phyloP scores from a whole-genome alignment of 768 basidiomycete species.

The Trametes cinnabarina region DNA sequence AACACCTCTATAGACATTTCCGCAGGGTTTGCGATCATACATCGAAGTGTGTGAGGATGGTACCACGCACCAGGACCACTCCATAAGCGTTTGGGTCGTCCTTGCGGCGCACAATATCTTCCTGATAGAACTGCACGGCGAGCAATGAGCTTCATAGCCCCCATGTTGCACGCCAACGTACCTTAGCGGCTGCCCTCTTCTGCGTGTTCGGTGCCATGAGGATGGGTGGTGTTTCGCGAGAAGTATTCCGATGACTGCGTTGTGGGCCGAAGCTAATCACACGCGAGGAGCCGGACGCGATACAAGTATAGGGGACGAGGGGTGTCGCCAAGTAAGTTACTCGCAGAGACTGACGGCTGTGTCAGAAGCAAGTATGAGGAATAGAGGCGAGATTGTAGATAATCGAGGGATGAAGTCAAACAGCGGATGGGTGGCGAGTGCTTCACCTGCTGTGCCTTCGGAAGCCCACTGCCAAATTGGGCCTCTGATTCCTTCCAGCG shows the following conservation, averaged over 20 bases:
- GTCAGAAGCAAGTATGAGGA: neutral
- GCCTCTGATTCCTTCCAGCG: neutral
- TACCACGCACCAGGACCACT: conserved; percentile 59
- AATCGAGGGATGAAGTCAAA: neutral
- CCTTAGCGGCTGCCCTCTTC: conserved; percentile 18
- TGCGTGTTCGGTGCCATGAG: conserved; percentile 13
- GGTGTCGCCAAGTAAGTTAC: neutral
- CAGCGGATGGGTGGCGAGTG: neutral
- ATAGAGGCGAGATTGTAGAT: neutral
- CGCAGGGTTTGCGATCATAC: conserved; percentile 4
- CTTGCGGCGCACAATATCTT: conserved; percentile 38
- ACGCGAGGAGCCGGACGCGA: neutral
- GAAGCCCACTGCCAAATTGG: neutral
- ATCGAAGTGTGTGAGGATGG: neutral
- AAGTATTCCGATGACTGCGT: neutral
- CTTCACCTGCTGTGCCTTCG: neutral
- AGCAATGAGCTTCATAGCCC: neutral
- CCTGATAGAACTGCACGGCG: conserved; percentile 36
- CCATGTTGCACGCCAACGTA: neutral
- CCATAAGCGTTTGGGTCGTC: conserved; percentile 45
- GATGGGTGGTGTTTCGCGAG: neutral
- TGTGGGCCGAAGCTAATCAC: neutral
- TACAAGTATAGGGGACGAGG: neutral
- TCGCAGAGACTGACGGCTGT: neutral
- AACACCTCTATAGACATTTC: conserved; percentile 60